These are phyloP conservation scores for Aspergillus sojae DNA, from an alignment of 2,329 filamentous ascomycete species.

Conservation along the genomic window DNA sequence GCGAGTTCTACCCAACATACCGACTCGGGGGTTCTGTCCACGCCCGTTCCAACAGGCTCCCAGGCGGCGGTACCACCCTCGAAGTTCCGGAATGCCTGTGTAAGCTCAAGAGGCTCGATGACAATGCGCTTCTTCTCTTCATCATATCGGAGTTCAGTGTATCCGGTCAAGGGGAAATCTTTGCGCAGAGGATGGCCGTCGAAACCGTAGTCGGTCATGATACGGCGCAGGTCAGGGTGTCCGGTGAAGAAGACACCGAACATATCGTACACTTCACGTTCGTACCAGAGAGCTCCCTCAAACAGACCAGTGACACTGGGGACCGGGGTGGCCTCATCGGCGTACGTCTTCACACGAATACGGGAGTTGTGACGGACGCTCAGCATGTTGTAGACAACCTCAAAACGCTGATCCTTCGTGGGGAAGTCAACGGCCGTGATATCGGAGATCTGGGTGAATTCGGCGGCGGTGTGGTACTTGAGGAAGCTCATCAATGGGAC, in stretches of 20 bases:
- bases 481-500: conserved; percentile 92
- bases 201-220: conserved; percentile 99
- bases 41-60: conserved; percentile 71
- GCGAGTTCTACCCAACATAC: conserved; percentile 44
- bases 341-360: conserved; percentile 97
- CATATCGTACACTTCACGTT: conserved; percentile 95
- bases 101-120: conserved; percentile 94
- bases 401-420: conserved; percentile 92
- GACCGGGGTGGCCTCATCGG: conserved; percentile 91
- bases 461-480: conserved; percentile 96
- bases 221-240: conserved; percentile 92
- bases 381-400: conserved; percentile 96
- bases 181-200: conserved; percentile 96
- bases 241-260: conserved; percentile 96
- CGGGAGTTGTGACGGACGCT: conserved; percentile 95
- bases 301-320: conserved; percentile 84
- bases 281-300: conserved; percentile 98
- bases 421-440: conserved; percentile 96
- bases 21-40: conserved; percentile 75
- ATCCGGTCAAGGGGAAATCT: conserved; percentile 96
- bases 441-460: conserved; percentile 90
- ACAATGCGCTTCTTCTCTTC: conserved; percentile 99
- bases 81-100: conserved; percentile 98
- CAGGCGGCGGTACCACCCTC: conserved; percentile 79
- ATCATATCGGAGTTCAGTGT: conserved; percentile 96